Evolutionary conservation across 164 flowering plant species (phyloP), one percentile per base, ranked within the genome.

Genomic region (Tetracentron sinense): DNA sequence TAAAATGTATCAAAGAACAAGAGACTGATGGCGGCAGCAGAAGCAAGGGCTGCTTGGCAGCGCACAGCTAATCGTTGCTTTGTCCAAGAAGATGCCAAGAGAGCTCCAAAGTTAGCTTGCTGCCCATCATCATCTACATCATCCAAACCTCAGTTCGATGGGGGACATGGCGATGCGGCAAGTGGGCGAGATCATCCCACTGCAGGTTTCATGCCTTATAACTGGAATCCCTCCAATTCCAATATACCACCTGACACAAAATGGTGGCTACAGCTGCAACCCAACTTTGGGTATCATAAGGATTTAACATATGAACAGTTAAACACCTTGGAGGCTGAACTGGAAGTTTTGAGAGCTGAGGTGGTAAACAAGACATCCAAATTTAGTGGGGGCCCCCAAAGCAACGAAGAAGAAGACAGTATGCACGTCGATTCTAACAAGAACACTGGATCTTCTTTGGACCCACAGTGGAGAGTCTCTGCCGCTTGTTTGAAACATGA

Each of bases 41-140:
- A 94, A 78, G 96, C 96, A 64, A 88, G 99, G 74, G 86, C 92
- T 28, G 90, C 83, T 44, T 94, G 95, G 95, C 99, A 94, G 71
- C 85, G 93, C 58, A 67, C 91, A 54, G 97, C 85, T 50, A 91
- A 89, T 75, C 87, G 96, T 61, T 91, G 81, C 72, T 86, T 94
- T 72, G 94, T 88, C 51, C 97, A 91, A 73, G 96, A 91, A 79
- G 99, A 94, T 80, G 99, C 83, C 52, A 84, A 85, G 56, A 82
- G 88, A 75, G 89, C 89, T 74, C 86, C 91, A 33, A 81, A 82
- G 56, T 62, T 84, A 69, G 86, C 86, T 47, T 77, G 79, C 65
- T 81, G 86, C 72, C 85, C 81, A 53, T 79, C 88, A 22, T 66
- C 83, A n/a, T 67, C 77, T 25, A 69, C 81, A 60, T 64, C 72